A percentile compares a stretch with the other conserved stretches of the same genome.
phyloP scores from a whole-genome alignment of 148 eudicot genomes.

The Nepenthes gracilis region DNA sequence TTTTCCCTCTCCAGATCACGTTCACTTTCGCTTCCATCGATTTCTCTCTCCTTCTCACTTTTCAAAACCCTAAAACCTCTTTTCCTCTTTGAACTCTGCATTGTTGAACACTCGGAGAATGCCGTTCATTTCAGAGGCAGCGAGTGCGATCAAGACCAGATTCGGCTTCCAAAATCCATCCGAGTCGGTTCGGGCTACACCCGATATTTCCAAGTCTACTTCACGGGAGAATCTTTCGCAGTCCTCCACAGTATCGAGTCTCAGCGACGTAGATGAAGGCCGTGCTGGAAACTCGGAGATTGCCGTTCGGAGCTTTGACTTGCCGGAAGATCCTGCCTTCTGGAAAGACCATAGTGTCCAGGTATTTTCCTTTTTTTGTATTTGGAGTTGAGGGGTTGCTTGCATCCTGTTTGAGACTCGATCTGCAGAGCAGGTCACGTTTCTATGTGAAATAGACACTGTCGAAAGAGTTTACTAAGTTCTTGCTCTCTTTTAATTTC shows the following conservation, averaged over 20 bases:
- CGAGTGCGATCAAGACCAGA: slow-evolving; percentile 51
- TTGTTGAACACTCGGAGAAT: slow-evolving; percentile 3
- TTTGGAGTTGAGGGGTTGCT: too few species aligned
- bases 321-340: slow-evolving; percentile 70
- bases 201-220: slow-evolving; percentile 44
- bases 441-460: too few species aligned
- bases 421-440: too few species aligned
- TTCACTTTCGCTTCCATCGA: too few species aligned
- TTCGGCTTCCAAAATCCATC: slow-evolving; percentile 46
- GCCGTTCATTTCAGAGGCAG: slow-evolving; percentile 57
- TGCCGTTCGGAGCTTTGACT: slow-evolving; percentile 46
- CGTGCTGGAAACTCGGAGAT: slow-evolving; percentile 12
- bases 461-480: too few species aligned
- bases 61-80: too few species aligned
- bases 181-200: slow-evolving; percentile 45
- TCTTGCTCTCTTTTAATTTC: too few species aligned
- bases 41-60: too few species aligned
- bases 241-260: slow-evolving; percentile 35
- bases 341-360: slow-evolving; percentile 98
- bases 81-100: too few species aligned
- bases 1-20: too few species aligned
- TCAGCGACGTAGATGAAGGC: slow-evolving; percentile 25
- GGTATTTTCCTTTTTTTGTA: slow-evolving; percentile 19
- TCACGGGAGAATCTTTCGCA: slow-evolving; percentile 30
- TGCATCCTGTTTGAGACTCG: too few species aligned